Evolutionary conservation across 2,329 filamentous ascomycete species (phyloP), one percentile per base, ranked within the genome.

Genomic region (Aurifilum marmelostoma): DNA sequence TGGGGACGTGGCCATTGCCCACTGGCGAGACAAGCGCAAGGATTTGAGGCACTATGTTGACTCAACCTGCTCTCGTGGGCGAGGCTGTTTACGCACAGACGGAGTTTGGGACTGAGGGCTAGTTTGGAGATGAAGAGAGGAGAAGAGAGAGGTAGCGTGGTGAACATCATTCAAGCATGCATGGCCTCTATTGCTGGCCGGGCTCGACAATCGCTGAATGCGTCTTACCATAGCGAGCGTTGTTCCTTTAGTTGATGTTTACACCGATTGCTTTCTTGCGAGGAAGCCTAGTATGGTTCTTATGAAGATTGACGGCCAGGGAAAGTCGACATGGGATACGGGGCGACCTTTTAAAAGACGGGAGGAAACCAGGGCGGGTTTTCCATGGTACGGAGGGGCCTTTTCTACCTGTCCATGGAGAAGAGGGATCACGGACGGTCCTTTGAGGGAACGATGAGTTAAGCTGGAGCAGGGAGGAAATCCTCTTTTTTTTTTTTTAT

Each of bases 401-500:
- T 59, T 18, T 21, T 37, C 29, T 29, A 21, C 34, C 37, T 63
- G 21, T 16, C 56, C 56, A 37, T 59, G 56, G 27, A n/a, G n/a
- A 34, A 58, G 54, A 32, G 37, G 61, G 39, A 47, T 50, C 41
- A 27, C 7, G 39, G 27, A 29, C 39, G 27, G 61, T 47, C 39
- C 24, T 32, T 32, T 32, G 41, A 63, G 41, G 41, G 24, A 24
- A 21, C 3, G 61, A 43, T 24, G 27, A 32, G 61, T 27, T 41
- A 50, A 63, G 27, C 11, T 50, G 61, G 61, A 32, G 61, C 27
- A 63, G 41, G 41, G 50, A 41, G 61, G 24, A 61, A 27, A 27
- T 52, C 32, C 60, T 54, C 32, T 68, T 68, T 66, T 64, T 54
- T 56, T 61, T 68, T 68, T 68, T 66, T 64, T 54, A 59, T 61